Base-by-base conservation (phyloP, 495 filamentous ascomycete species). In the Penicillium herquei region DNA sequence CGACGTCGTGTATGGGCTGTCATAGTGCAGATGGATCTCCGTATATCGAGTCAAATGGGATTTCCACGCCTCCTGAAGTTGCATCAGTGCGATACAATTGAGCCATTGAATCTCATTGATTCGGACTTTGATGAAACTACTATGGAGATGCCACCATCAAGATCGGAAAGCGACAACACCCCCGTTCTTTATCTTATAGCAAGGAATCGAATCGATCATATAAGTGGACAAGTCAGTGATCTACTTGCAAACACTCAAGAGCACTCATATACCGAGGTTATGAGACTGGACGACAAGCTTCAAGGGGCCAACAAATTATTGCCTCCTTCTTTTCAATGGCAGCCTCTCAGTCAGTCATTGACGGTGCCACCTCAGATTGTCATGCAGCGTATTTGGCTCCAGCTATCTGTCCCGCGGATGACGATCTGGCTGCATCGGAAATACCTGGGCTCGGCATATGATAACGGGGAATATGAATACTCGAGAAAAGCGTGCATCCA, bases 11-110 rank as follows among this genome's bases (percentile, higher is more conserved):
- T 68, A 8, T 78, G 69, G 69, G 16, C 52, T 16, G 59, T 61
- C 13, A 51, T 78, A 0, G 42, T 67, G 2, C 60, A 64, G 18
- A 59, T 70, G 26, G 72, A 78, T 34, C 49, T 62, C 18, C 43
- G 73, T n/a, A 32, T 65, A 3, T 71, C 68, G 1, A 81, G 82
- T 49, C 80, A 84, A 53, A 69, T 80, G 56, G 81, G 81, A 2
- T 54, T 84, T 16, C 82, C 82, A 2, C 70, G 75, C 26, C 75
- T 79, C 70, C 65, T 81, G 9, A 50, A 39, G 18, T 8, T 14
- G 1, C n/a, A 26, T 1, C 48, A 50, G 10, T 21, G 14, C 9
- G 35, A 50, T n/a, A 30, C 34, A 13, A 10, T 16, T 0, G 33
- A 39, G 14, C 48, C 48, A 2, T 21, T 16, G 2, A 39, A 50